Percentiles rank a stretch among this genome's conserved stretches.
phyloP scores from a whole-genome alignment of 1,139 yeast species.

The Protomyces inouyei region DNA sequence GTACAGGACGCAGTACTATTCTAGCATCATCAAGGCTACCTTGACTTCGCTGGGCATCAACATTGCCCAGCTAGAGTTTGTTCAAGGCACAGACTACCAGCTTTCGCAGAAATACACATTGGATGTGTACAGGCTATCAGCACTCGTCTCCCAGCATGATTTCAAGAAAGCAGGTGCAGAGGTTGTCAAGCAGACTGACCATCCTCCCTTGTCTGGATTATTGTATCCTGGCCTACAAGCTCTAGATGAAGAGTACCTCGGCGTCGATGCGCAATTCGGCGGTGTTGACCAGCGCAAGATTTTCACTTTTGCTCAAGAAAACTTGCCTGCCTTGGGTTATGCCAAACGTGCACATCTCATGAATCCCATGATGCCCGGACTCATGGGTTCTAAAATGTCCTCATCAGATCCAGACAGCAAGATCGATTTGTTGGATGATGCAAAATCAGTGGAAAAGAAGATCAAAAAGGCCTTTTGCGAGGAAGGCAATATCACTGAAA shows the following conservation, averaged over 20 bases:
- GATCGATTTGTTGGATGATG: conserved; percentile 86
- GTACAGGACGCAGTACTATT: conserved; percentile 86
- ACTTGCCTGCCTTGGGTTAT: conserved; percentile 79
- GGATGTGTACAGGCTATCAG: conserved; percentile 81
- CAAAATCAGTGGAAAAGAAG: conserved; percentile 82
- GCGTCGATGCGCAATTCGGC: conserved; percentile 91
- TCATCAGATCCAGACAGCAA: conserved; percentile 98
- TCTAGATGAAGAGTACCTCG: conserved; percentile 85
- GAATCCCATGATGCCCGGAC: conserved; percentile 99
- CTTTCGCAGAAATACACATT: conserved; percentile 68
- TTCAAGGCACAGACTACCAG: conserved; percentile 86
- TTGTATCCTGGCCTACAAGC: conserved; percentile 99
- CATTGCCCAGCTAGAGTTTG: conserved; percentile 76
- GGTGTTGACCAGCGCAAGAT: conserved; percentile 99
- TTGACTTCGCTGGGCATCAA: conserved; percentile 84
- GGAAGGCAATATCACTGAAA: conserved; percentile 87
- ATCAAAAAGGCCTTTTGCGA: conserved; percentile 90
- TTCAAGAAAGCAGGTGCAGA: conserved; percentile 99
- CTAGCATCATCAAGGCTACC: conserved; percentile 72
- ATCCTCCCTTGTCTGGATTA: conserved; percentile 87
- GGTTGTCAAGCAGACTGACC: conserved; percentile 94
- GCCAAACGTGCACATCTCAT: conserved; percentile 96
- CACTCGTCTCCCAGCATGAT: conserved; percentile 83
- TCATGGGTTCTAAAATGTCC: conserved; percentile 95
- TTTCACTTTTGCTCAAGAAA: conserved; percentile 94